phyloP scores from a whole-genome alignment of 345 rosid genomes.

The Turnera subulata region DNA sequence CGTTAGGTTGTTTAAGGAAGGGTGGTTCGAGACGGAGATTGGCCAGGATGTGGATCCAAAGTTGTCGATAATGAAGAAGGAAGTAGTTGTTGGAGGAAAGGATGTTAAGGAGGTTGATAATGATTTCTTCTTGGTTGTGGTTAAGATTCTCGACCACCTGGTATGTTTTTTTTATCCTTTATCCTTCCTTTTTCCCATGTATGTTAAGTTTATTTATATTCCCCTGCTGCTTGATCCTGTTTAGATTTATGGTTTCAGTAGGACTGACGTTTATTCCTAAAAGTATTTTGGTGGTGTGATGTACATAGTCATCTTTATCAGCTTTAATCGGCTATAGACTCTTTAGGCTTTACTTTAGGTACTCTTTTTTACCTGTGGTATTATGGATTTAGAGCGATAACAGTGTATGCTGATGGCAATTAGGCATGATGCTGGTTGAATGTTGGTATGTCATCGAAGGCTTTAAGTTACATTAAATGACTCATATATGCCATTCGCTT shows the following conservation, averaged over 20 bases:
- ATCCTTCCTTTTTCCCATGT: not conserved
- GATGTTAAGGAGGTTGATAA: slow-evolving; percentile 87
- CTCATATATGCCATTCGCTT: too few relatives aligned
- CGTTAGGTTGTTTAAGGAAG: slow-evolving; percentile 72
- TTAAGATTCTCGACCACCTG: slow-evolving; percentile 82
- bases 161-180: slow-evolving; percentile 27
- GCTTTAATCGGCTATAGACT: too few relatives aligned
- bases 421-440: too few relatives aligned
- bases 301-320: too few relatives aligned
- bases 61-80: slow-evolving; percentile 86
- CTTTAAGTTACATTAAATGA: too few relatives aligned
- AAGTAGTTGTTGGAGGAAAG: slow-evolving; percentile 85
- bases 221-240: not conserved
- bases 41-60: slow-evolving; percentile 67
- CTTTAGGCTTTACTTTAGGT: too few relatives aligned
- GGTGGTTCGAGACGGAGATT: slow-evolving; percentile 72
- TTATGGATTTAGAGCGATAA: too few relatives aligned
- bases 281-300: too few relatives aligned
- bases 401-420: too few relatives aligned
- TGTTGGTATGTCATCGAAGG: too few relatives aligned
- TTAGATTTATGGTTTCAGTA: not conserved
- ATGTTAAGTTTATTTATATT: not conserved
- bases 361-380: too few relatives aligned
- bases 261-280: not conserved
- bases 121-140: slow-evolving; percentile 87